Evolutionary conservation across 148 eudicot species (phyloP).

Genomic region (Drosera capensis): DNA sequence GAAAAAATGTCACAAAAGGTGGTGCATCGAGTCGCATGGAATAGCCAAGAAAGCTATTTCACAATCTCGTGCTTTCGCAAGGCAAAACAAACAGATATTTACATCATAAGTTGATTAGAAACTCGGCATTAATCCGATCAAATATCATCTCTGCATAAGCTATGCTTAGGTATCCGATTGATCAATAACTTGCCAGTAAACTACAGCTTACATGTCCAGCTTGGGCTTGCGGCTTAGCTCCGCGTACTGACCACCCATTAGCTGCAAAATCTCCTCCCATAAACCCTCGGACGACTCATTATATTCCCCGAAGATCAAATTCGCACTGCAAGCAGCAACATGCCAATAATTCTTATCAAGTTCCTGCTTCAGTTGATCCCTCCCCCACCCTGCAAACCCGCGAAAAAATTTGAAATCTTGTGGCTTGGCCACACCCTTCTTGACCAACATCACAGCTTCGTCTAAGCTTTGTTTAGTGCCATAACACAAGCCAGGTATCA

Average conservation of each 20-base stretch:
- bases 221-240: slow-evolving; percentile 93
- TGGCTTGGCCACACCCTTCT: slow-evolving; percentile 63
- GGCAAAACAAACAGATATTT: too few species aligned
- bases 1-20: too few species aligned
- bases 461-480: slow-evolving; percentile 78
- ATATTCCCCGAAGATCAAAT: slow-evolving; percentile 33
- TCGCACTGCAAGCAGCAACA: slow-evolving; percentile 78
- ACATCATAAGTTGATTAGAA: not conserved
- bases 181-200: not conserved
- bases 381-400: slow-evolving; percentile 94
- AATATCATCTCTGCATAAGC: too few species aligned
- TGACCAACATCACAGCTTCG: slow-evolving; percentile 57
- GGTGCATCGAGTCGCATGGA: too few species aligned
- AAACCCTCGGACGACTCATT: slow-evolving; percentile 42
- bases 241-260: slow-evolving; percentile 91
- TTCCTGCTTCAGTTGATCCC: slow-evolving; percentile 72
- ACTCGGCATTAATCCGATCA: too few species aligned
- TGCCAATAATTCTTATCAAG: slow-evolving; percentile 72
- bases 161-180: not conserved
- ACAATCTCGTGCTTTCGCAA: too few species aligned
- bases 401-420: slow-evolving; percentile 79
- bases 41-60: too few species aligned
- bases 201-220: slow-evolving; percentile 40
- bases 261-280: slow-evolving; percentile 88
- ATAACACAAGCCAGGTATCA: slow-evolving; percentile 62